phyloP scores from a whole-genome alignment of 495 filamentous ascomycete genomes.

The Tuber umbilicatum region DNA sequence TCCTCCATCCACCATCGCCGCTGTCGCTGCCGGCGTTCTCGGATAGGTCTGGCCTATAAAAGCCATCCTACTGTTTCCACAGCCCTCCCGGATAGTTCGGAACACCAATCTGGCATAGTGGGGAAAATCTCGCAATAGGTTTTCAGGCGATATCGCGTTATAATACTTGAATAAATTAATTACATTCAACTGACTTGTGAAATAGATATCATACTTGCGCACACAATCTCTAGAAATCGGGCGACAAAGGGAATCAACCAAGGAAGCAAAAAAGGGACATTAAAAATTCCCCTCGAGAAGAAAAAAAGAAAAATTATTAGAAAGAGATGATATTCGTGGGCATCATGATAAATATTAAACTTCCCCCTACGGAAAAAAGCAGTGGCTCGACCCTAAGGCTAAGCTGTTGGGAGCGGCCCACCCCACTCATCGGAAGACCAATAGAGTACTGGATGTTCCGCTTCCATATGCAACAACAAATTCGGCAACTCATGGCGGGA shows the following conservation, averaged over 20 bases:
- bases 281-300: too few relatives aligned
- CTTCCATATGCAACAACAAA: background rate
- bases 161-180: background rate
- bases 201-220: background rate
- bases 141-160: background rate
- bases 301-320: background rate
- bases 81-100: background rate
- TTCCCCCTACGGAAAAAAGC: background rate
- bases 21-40: too few relatives aligned
- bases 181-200: background rate
- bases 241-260: background rate
- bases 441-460: background rate
- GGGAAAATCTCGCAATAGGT: background rate
- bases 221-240: background rate
- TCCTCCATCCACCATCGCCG: background rate
- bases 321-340: background rate
- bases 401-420: background rate
- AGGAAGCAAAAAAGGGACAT: background rate
- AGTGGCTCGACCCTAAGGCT: background rate
- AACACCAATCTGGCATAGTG: background rate
- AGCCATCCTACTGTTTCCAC: too few relatives aligned
- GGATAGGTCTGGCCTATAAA: too few relatives aligned
- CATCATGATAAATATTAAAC: background rate
- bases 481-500: background rate
- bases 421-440: background rate